Evolutionary conservation across 768 basidiomycete species (phyloP), one percentile per base, ranked within the genome.

Genomic region (Auricularia auricula-judae): DNA sequence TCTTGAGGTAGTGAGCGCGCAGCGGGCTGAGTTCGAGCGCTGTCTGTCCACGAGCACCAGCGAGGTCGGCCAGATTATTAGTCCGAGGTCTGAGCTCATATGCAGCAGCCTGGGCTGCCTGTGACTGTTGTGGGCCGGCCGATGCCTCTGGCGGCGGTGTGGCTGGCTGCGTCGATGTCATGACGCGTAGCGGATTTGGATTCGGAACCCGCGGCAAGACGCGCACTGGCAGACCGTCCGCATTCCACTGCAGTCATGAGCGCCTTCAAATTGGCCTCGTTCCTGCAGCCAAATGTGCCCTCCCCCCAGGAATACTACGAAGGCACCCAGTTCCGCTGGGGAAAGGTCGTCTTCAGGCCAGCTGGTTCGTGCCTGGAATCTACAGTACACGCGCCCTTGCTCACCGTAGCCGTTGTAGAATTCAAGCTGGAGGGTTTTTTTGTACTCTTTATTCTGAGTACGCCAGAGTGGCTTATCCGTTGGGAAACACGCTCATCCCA

Each of bases 1-100:
- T 98, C 81, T 98, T 99, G 74, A 99, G 90, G 76, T 99, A 99
- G 73, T 99, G 97, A 3, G 95, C 93, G 53, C 95, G 88, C 60
- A 95, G 78, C 12, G 96, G 91, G 1, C 93, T 91, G 61, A 98
- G 84, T 62, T 77, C 75, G 18, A 36, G 33, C 34, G 59, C 29
- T 12, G 65, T 36, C 58, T 61, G 54, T 42, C 39, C 39, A 8
- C 11, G 16, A 34, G 23, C 18, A 11, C 53, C 33, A 7, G 21
- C n/a, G 44, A 63, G 39, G 21, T 44, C 54, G 12, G 53, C 36
- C 14, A 54, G 44, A 43, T 54, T 64, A 10, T 56, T 54, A 47
- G 21, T 64, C 18, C 36, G 63, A 11, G 36, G 36, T 18, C 33
- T n/a, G 8, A 33, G 36, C n/a, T 61, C 33, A 3, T 51, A 51